Base-by-base conservation (phyloP, 306 rosid species). In the Cucurbita argyrosperma region DNA sequence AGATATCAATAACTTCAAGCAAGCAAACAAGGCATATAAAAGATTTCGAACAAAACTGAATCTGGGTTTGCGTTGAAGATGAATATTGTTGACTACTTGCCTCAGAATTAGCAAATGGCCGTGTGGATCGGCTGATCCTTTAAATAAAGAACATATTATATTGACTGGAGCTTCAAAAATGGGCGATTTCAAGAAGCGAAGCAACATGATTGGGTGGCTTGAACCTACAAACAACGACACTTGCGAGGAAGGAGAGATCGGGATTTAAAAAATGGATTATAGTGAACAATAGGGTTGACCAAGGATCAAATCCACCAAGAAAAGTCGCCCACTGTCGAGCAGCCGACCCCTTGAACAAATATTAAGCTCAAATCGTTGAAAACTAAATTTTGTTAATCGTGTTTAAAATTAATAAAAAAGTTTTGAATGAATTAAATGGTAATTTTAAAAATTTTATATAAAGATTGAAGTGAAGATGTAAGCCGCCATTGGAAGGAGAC, bases 21-120 rank as follows among this genome's bases (percentile, higher is more conserved):
- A 68, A 47, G 47, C 23, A 68, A 21, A 23, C 30, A 8, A 10
- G 8, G 51, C 8, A n/a, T 1, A 0, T 11, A n/a, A 14, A 64
- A 40, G 70, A 64, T 2, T 46, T 21, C 13, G 73, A 23, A 45
- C 13, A 68, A 23, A 68, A 11, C 74, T 68, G 74, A 68, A 47
- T 68, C 74, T 68, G 74, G 74, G 74, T 68, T 46, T 12, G 42
- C 15, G 19, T 19, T 21, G 74, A 68, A 68, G 13, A 68, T 68
- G 57, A 10, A 66, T 66, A 19, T 65, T 40, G 6, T 23, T 47
- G 74, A 68, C 40, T 3, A 47, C 13, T 4, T 23, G 74, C 11
- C 49, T 68, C 43, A 12, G 30, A 68, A 26, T 12, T 46, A 43
- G 21, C 18, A 23, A 26, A 13, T 46, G 7, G 0, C 13, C 19